These are phyloP conservation scores for Aspergillus versicolor DNA, from an alignment of 2,329 filamentous ascomycete genomes.

Conservation along the genomic window DNA sequence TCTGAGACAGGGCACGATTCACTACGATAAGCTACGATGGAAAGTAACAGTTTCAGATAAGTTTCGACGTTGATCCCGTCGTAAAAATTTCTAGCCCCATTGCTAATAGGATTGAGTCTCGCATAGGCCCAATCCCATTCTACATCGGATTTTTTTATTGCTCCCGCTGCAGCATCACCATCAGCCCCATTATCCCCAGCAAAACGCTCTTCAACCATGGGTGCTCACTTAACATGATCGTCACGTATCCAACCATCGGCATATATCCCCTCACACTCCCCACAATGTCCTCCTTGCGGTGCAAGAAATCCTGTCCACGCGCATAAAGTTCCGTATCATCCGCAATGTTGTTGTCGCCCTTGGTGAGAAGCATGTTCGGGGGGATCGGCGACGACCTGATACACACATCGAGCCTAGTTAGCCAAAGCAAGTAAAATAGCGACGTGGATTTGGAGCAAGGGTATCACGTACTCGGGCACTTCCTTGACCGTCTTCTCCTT, in stretches of 20 bases:
- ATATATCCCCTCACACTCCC: conserved; percentile 90
- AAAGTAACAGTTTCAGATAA: not conserved
- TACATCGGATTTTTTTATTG: conserved; percentile 41
- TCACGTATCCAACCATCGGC: conserved; percentile 94
- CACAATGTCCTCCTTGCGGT: conserved; percentile 80
- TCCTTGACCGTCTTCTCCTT: conserved; percentile 37
- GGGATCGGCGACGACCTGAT: conserved; percentile 24
- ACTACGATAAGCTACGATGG: not conserved
- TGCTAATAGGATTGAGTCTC: not conserved
- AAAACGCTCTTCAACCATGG: conserved; percentile 96
- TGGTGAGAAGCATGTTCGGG: conserved; percentile 72
- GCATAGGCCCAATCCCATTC: too few relatives aligned
- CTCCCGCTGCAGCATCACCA: conserved; percentile 90
- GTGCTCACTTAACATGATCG: conserved; percentile 90
- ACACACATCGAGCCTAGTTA: not conserved
- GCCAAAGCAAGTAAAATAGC: not conserved
- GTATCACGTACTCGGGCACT: conserved; percentile 27
- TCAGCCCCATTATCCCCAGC: conserved; percentile 89
- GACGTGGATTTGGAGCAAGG: not conserved
- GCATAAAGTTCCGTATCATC: conserved; percentile 94
- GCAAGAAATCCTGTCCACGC: conserved; percentile 79
- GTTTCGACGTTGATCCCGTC: not conserved
- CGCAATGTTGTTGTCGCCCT: conserved; percentile 93
- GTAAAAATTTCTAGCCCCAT: not conserved
- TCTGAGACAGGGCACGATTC: not conserved